Percentiles rank a stretch among this genome's conserved stretches.
These are phyloP conservation scores for Clavulina sp. DNA, from an alignment of 768 basidiomycete genomes.

Conservation along the genomic window DNA sequence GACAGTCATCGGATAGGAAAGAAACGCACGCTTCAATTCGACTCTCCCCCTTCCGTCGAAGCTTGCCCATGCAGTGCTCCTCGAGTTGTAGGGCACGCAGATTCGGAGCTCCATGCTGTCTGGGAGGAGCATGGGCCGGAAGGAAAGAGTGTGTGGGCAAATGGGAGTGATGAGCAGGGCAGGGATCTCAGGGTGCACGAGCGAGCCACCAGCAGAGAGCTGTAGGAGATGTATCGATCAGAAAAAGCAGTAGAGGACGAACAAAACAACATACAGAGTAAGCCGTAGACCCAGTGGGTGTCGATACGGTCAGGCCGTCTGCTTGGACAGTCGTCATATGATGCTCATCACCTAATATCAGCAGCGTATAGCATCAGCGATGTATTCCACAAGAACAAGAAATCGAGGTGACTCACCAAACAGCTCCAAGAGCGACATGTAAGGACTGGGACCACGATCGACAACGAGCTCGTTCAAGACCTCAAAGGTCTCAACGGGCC, in stretches of 20 bases:
- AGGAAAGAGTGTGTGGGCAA: conserved; percentile 95
- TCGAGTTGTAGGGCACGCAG: conserved; percentile 96
- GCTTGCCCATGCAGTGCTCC: conserved; percentile 97
- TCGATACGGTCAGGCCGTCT: conserved; percentile 85
- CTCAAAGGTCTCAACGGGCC: conserved; percentile 92
- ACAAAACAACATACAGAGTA: conserved; percentile 57
- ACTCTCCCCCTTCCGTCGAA: conserved; percentile 96
- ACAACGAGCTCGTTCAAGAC: conserved; percentile 95
- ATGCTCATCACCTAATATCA: conserved; percentile 73
- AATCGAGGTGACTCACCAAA: conserved; percentile 69
- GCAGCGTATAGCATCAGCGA: neutral
- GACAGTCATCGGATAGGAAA: neutral
- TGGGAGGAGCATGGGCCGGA: conserved; percentile 95
- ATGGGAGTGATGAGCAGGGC: conserved; percentile 93
- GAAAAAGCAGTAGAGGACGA: neutral
- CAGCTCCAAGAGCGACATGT: conserved; percentile 85
- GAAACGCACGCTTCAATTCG: conserved; percentile 73
- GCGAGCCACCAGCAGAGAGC: conserved; percentile 92
- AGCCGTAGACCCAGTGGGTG: conserved; percentile 95
- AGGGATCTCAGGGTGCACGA: conserved; percentile 95
- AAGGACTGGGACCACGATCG: conserved; percentile 94
- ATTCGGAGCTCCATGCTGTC: conserved; percentile 97
- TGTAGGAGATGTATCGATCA: conserved; percentile 12
- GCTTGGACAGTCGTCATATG: conserved; percentile 99
- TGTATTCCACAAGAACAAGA: conserved; percentile 1